These are phyloP conservation scores for Epichloe coenophiala DNA, from an alignment of 2,329 filamentous ascomycete species.

Conservation along the genomic window DNA sequence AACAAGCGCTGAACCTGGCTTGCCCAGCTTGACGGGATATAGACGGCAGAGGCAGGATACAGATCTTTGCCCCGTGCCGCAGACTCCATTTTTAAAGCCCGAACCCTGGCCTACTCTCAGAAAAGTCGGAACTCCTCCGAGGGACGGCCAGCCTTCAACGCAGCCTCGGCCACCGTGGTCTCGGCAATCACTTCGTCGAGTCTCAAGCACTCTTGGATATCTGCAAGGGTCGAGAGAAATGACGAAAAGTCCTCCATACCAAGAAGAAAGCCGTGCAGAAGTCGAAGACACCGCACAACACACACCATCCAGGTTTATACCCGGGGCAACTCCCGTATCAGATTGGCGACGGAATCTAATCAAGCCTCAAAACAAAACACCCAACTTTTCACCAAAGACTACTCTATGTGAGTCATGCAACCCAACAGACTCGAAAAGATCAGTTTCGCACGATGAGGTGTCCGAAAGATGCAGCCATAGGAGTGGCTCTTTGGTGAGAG, in stretches of 20 bases:
- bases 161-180: conserved; percentile 3
- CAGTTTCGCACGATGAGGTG: background rate
- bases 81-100: background rate
- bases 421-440: background rate
- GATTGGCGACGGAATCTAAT: conserved; percentile 6
- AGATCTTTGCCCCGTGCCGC: conserved; percentile 4
- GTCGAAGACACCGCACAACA: background rate
- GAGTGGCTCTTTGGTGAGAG: background rate
- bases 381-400: background rate
- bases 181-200: conserved; percentile 2
- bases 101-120: conserved; percentile 8
- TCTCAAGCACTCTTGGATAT: background rate
- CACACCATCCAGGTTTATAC: background rate
- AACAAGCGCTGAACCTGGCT: background rate
- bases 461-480: conserved; percentile 2
- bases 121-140: background rate
- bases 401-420: conserved; percentile 8
- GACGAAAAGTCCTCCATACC: background rate
- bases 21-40: conserved; percentile 7
- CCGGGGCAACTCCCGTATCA: conserved; percentile 2
- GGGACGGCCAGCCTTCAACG: background rate
- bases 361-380: background rate
- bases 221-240: background rate
- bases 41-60: conserved; percentile 7
- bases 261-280: background rate